Evolutionary conservation across 306 rosid species (phyloP).

Genomic region (Psophocarpus tetragonolobus): DNA sequence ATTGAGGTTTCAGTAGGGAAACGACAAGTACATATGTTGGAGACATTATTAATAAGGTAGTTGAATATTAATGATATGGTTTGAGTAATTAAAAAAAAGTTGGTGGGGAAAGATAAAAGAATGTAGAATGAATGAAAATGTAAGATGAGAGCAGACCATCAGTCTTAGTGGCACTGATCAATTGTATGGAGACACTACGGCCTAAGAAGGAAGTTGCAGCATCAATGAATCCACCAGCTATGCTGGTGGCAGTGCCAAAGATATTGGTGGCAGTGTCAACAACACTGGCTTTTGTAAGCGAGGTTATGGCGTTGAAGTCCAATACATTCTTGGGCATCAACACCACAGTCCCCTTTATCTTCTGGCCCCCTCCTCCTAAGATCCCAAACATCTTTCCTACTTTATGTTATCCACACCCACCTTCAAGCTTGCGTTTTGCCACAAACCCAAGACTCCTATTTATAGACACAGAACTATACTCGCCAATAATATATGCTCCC

Average conservation of each 20-base stretch:
- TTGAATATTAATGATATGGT: too few species aligned
- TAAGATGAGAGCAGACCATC: slow-evolving; percentile 20
- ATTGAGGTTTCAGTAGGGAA: too few species aligned
- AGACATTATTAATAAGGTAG: too few species aligned
- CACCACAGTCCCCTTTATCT: slow-evolving; percentile 47
- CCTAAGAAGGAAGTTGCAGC: slow-evolving; percentile 25
- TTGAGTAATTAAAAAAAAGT: background rate
- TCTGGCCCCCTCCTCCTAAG: background rate
- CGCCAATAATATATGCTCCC: too few species aligned
- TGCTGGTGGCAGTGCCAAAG: background rate
- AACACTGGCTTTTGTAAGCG: background rate
- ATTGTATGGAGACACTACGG: slow-evolving; percentile 25
- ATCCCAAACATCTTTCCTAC: background rate
- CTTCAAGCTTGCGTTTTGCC: background rate
- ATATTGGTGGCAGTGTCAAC: fast-evolving
- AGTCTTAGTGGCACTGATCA: slow-evolving; percentile 37
- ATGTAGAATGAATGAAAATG: background rate
- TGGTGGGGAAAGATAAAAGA: background rate
- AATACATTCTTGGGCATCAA: slow-evolving; percentile 47
- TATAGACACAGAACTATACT: too few species aligned
- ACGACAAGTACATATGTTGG: too few species aligned
- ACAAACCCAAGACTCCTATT: too few species aligned
- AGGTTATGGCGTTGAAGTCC: slow-evolving; percentile 31
- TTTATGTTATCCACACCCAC: background rate
- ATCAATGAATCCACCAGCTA: background rate